Conservation (phyloP, 352 stramenopile species). For the Phytophthora constricta region DNA sequence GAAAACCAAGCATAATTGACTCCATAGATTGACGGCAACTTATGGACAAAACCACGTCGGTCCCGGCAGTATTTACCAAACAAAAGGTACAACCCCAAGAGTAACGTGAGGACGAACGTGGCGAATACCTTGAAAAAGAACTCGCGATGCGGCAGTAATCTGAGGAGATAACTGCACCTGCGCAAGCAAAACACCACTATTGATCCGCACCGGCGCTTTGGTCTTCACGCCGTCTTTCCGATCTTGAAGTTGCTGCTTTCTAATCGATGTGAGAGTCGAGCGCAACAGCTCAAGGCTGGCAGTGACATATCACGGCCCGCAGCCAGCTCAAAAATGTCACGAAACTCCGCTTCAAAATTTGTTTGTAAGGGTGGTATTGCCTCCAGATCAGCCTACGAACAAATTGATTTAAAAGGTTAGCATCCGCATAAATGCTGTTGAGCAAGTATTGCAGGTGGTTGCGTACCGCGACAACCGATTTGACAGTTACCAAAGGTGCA, state of each 20-base stretch:
- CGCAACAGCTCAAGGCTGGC: conserved; percentile 60
- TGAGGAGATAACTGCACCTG: conserved; percentile 51
- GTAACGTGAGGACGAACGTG: conserved; percentile 63
- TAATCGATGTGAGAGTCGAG: conserved; percentile 40
- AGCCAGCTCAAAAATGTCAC: conserved; percentile 81
- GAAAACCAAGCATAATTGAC: conserved; percentile 1
- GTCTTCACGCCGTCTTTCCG: conserved; percentile 18
- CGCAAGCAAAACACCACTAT: conserved; percentile 52
- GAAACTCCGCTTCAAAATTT: conserved; percentile 70
- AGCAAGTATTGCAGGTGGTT: too few species aligned
- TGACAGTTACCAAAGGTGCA: conserved; percentile 29
- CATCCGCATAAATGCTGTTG: too few species aligned
- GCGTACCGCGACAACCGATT: conserved; percentile 56
- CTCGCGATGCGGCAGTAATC: conserved; percentile 53
- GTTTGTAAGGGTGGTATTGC: conserved; percentile 44
- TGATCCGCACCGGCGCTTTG: conserved; percentile 41
- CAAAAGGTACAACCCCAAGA: conserved; percentile 63
- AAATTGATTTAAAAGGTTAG: too few species aligned
- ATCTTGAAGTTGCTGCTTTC: conserved; percentile 29
- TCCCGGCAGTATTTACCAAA: conserved; percentile 22
- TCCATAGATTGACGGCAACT: conserved; percentile 1
- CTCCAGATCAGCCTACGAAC: conserved; percentile 53
- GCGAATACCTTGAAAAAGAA: conserved; percentile 80
- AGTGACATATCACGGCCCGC: conserved; percentile 45
- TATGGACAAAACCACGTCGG: background rate